Evolutionary conservation across 805 yeast species (phyloP).

Genomic region (Cyberlindnera samutprakarnensis): DNA sequence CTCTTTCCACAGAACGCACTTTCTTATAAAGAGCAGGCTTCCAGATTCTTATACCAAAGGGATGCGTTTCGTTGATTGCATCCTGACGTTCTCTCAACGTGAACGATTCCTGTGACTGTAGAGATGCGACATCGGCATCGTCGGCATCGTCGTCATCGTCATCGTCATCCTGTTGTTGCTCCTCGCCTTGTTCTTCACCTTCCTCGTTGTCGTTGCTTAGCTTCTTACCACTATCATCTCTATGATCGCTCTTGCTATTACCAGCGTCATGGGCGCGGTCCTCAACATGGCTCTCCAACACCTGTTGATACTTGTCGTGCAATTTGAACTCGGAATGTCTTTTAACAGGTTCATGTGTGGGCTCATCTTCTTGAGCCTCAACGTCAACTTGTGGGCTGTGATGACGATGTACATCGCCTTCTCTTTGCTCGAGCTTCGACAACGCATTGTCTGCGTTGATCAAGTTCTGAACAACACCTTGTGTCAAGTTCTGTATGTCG

Average conservation of each 20-base stretch:
- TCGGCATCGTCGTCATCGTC: conserved; percentile 2
- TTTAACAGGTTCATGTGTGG: too few relatives aligned
- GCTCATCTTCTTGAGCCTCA: too few relatives aligned
- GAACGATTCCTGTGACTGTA: conserved; percentile 67
- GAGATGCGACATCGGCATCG: conserved; percentile 28
- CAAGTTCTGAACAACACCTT: conserved; percentile 14
- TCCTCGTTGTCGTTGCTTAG: neutral
- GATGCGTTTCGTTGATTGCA: conserved; percentile 95
- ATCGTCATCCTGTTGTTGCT: neutral
- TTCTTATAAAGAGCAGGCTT: conserved; percentile 96
- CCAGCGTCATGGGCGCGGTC: conserved; percentile 4
- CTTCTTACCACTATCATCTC: neutral
- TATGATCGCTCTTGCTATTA: conserved; percentile 4
- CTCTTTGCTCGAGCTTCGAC: conserved; percentile 18
- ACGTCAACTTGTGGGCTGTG: conserved; percentile 1
- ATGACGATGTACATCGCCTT: conserved; percentile 15
- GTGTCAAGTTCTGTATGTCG: conserved; percentile 10
- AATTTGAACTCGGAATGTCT: neutral
- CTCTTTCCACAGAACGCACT: conserved; percentile 79
- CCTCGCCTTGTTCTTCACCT: neutral
- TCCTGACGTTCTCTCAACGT: conserved; percentile 89
- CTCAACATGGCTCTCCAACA: neutral
- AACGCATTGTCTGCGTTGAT: conserved; percentile 20
- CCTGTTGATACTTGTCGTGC: neutral
- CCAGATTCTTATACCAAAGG: conserved; percentile 98